Conservation (phyloP, 352 stramenopile species). For the Phytophthora europaea region DNA sequence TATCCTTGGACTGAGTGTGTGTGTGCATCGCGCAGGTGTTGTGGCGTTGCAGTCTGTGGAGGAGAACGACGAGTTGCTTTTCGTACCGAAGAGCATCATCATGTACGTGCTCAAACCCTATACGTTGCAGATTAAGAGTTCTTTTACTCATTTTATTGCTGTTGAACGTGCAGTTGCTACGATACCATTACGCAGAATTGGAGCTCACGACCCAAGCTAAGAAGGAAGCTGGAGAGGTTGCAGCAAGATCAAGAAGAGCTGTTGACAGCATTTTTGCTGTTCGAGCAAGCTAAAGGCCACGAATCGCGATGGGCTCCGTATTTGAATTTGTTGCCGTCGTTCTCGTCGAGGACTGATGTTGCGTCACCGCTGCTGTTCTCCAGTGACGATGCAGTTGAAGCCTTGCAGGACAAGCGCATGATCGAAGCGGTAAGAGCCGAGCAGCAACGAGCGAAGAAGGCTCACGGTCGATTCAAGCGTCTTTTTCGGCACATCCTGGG, state of each 20-base stretch:
- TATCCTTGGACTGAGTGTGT: not conserved
- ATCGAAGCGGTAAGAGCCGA: constrained; percentile 40
- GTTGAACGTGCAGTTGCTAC: constrained; percentile 31
- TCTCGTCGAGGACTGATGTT: constrained; percentile 15
- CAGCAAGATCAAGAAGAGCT: constrained; percentile 54
- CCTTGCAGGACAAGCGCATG: constrained; percentile 64
- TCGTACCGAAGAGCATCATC: constrained; percentile 53
- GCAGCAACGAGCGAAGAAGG: constrained; percentile 32
- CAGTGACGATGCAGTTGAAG: constrained; percentile 32
- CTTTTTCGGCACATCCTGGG: constrained; percentile 46
- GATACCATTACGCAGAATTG: constrained; percentile 49
- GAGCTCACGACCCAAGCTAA: constrained; percentile 29
- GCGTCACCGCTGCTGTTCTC: constrained; percentile 56
- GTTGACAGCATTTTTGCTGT: constrained; percentile 70
- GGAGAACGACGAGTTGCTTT: constrained; percentile 48
- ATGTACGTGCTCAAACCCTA: constrained; percentile 38
- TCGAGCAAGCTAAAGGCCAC: constrained; percentile 53
- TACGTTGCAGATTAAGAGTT: not conserved
- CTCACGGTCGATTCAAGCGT: constrained; percentile 53
- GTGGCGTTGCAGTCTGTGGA: constrained; percentile 36
- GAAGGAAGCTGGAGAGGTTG: constrained; percentile 50
- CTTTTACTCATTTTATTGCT: constrained; percentile 6
- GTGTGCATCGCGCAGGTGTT: constrained; percentile 28
- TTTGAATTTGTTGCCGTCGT: constrained; percentile 53
- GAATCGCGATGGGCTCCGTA: constrained; percentile 67